phyloP scores from a whole-genome alignment of 202 grass and related monocot species.

The Schoenoplectus tabernaemontani region DNA sequence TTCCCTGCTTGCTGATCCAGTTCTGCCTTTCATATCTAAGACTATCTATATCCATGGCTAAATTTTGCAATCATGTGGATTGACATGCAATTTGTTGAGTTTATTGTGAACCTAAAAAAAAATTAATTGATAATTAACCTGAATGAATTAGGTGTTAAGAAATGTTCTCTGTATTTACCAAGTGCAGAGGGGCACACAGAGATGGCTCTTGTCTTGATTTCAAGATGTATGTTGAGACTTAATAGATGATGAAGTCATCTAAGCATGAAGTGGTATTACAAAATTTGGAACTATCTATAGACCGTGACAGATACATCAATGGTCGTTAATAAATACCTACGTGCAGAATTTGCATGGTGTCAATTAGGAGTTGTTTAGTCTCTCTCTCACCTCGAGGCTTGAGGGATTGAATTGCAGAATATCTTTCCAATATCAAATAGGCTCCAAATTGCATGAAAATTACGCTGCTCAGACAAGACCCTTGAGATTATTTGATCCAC shows the following conservation, averaged over 20 bases:
- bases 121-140: background rate
- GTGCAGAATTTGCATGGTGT: background rate
- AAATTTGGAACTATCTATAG: background rate
- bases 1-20: background rate
- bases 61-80: background rate
- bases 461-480: background rate
- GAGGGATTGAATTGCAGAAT: background rate
- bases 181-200: background rate
- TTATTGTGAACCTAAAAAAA: background rate
- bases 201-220: background rate
- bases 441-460: background rate
- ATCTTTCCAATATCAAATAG: background rate
- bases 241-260: background rate
- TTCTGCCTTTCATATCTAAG: background rate
- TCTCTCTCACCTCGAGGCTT: background rate
- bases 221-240: background rate
- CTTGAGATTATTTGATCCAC: background rate
- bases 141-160: background rate
- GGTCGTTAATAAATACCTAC: background rate
- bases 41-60: too few relatives aligned
- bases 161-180: background rate
- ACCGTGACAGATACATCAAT: background rate
- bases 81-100: background rate
- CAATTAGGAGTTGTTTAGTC: background rate
- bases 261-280: background rate